Evolutionary conservation across 1,139 yeast species (phyloP).

Genomic region (Geotrichum fermentans): DNA sequence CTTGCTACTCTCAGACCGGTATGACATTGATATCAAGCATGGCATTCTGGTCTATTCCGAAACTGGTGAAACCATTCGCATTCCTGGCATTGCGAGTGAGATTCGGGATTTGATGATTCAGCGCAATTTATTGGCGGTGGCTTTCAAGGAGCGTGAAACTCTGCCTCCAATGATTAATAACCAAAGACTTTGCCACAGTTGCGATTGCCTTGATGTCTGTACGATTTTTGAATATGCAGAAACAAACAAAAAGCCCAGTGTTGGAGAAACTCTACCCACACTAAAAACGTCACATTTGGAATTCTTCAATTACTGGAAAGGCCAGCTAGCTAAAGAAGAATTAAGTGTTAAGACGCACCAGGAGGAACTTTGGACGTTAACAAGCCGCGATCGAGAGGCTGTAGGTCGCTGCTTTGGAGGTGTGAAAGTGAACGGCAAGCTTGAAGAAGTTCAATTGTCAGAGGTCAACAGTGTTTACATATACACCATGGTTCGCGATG

Average conservation of each 20-base stretch:
- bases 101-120: slow-evolving; percentile 61
- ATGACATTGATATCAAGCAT: slow-evolving; percentile 59
- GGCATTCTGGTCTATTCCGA: slow-evolving; percentile 75
- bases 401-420: slow-evolving; percentile 54
- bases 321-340: slow-evolving; percentile 70
- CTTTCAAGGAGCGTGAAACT: slow-evolving; percentile 42
- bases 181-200: slow-evolving; percentile 58
- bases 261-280: slow-evolving; percentile 47
- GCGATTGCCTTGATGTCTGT: slow-evolving; percentile 60
- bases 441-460: background rate
- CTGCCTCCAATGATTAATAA: slow-evolving; percentile 59
- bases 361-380: slow-evolving; percentile 64
- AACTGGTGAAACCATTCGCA: slow-evolving; percentile 49
- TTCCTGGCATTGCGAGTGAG: slow-evolving; percentile 42
- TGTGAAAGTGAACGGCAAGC: slow-evolving; percentile 8
- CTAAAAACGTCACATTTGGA: slow-evolving; percentile 44
- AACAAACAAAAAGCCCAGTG: slow-evolving; percentile 26
- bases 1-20: slow-evolving; percentile 70
- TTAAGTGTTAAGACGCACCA: slow-evolving; percentile 49
- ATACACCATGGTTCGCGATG: slow-evolving; percentile 22
- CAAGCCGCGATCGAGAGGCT: slow-evolving; percentile 57
- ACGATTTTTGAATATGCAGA: slow-evolving; percentile 58
- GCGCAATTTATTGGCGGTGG: slow-evolving; percentile 65
- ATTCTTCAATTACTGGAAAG: slow-evolving; percentile 72
- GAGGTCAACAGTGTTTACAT: slow-evolving; percentile 16